Evolutionary conservation across 2,329 filamentous ascomycete species (phyloP).

Genomic region (Alternaria arbusti): DNA sequence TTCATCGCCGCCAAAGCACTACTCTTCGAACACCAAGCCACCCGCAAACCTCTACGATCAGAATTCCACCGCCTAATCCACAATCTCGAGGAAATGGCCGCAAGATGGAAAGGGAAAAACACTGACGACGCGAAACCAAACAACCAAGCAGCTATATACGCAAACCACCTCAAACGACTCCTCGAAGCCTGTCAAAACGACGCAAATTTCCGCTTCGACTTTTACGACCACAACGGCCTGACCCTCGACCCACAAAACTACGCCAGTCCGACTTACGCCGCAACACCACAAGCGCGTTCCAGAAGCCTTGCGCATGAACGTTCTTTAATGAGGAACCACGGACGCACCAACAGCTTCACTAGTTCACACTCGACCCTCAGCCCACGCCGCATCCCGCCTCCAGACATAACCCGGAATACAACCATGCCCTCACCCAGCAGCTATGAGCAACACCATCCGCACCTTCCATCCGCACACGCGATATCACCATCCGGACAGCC

Average conservation of each 20-base stretch:
- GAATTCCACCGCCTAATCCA: conserved; percentile 34
- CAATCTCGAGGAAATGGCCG: conserved; percentile 38
- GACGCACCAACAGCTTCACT: conserved; percentile 22
- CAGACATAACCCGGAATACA: neutral
- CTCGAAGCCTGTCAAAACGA: conserved; percentile 29
- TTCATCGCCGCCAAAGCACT: conserved; percentile 43
- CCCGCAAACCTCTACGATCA: conserved; percentile 21
- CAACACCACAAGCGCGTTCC: conserved; percentile 22
- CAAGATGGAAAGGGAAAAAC: conserved; percentile 25
- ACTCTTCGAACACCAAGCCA: conserved; percentile 35
- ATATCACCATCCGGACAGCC: neutral
- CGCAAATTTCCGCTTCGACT: conserved; percentile 31
- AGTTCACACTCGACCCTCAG: conserved; percentile 21
- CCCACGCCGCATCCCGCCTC: conserved; percentile 15
- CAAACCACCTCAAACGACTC: conserved; percentile 32
- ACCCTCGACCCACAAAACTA: conserved; percentile 23
- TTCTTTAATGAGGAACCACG: neutral
- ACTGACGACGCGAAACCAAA: neutral
- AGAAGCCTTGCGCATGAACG: conserved; percentile 11
- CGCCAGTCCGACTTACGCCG: conserved; percentile 20
- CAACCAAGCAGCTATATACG: conserved; percentile 38
- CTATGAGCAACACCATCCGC: conserved; percentile 9
- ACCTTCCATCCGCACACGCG: neutral
- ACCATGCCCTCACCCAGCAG: conserved; percentile 4
- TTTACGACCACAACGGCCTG: conserved; percentile 42